Evolutionary conservation across 176 grass and related monocot species (phyloP), one percentile per base, ranked within the genome.

Genomic region (Bolboschoenus planiculmis): DNA sequence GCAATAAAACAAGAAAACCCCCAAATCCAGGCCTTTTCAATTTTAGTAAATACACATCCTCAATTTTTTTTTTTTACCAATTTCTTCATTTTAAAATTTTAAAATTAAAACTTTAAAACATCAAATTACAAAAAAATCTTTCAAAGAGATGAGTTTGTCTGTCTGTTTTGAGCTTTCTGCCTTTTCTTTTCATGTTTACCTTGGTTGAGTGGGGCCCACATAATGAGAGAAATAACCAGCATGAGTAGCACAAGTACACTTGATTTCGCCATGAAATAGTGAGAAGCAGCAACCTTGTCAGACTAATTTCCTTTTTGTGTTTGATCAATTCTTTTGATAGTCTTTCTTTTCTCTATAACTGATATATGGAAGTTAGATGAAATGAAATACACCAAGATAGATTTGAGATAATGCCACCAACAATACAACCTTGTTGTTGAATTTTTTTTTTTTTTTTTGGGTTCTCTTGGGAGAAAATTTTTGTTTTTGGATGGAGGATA

Each of bases 261-360:
- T 6, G 7, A 44, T 23, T 72, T 72, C n/a, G 37, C 37, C 67
- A 72, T 72, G 39, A 72, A 72, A 72, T 72, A 71, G n/a, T 72
- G 67, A 72, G n/a, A 72, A 44, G 37, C n/a, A 53, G 15, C 50
- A 24, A 29, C 39, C 5, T 43, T 29, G 21, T 13, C 21, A 40
- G 0, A 40, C 14, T 40, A 2, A 9, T 74, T 74, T 74, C 68
- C 0, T 29, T 23, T 21, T 10, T 42, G 3, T 21, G 9, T 68
- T 70, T 4, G 31, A 61, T 66, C 15, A 66, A 8, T 66, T 37
- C 5, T 37, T 66, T 66, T 18, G 7, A 20, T 66, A 36, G 14
- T 29, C 10, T 20, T 39, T 42, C 7, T 40, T 23, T 40, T 70
- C 35, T 39, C 35, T 39, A 42, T 39, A 70, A 42, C 34, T 21